These are phyloP conservation scores for Blastobotrys mokoenaii DNA, from an alignment of 805 yeast genomes.

Conservation along the genomic window DNA sequence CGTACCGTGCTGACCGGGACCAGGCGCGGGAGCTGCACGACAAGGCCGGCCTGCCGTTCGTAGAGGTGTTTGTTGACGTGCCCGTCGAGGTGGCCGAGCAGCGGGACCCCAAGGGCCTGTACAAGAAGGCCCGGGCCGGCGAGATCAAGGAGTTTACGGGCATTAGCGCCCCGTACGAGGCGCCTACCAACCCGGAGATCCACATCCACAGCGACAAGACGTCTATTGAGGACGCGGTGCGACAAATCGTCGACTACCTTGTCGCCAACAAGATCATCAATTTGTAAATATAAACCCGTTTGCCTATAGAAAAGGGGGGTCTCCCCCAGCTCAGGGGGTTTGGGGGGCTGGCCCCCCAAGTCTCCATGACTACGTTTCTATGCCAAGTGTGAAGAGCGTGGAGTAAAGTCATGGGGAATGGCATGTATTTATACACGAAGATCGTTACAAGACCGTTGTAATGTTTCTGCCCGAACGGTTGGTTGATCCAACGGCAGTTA, in stretches of 20 bases:
- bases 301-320: too few relatives aligned
- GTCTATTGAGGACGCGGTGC: constrained; percentile 75
- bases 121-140: constrained; percentile 95
- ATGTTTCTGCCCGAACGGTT: too few relatives aligned
- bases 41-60: constrained; percentile 66
- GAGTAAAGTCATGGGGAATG: too few relatives aligned
- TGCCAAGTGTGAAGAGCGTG: too few relatives aligned
- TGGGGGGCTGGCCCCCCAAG: too few relatives aligned
- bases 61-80: constrained; percentile 88
- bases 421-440: too few relatives aligned
- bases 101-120: constrained; percentile 95
- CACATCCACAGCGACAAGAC: constrained; percentile 65
- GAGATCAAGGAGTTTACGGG: constrained; percentile 92
- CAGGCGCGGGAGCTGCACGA: constrained; percentile 80
- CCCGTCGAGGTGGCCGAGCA: constrained; percentile 92
- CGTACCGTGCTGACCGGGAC: constrained; percentile 77
- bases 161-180: constrained; percentile 92
- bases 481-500: too few relatives aligned
- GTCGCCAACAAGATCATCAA: constrained; percentile 8
- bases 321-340: too few relatives aligned
- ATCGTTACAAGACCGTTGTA: too few relatives aligned
- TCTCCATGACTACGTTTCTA: too few relatives aligned
- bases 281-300: background rate
- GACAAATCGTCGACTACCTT: constrained; percentile 54
- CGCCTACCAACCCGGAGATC: constrained; percentile 77